A percentile compares a stretch with the other conserved stretches of the same genome.
Evolutionary conservation across 75 land plant species (phyloP).

Genomic region (Sequoia sempervirens): DNA sequence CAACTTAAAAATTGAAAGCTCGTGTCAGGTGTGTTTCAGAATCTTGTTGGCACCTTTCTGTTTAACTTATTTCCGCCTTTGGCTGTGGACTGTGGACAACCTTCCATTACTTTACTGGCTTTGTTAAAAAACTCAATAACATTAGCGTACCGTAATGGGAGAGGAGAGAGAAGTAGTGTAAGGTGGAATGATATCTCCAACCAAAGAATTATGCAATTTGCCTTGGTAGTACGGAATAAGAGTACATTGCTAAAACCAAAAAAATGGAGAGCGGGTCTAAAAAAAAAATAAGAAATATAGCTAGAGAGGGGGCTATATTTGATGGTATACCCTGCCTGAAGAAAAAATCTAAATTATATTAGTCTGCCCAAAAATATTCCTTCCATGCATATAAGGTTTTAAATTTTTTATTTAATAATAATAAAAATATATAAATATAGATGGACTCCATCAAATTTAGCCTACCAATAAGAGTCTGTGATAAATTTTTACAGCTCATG

Average conservation of each 20-base stretch:
- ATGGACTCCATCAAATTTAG: too few relatives aligned
- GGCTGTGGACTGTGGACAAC: background rate
- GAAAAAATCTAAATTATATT: too few relatives aligned
- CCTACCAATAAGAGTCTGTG: too few relatives aligned
- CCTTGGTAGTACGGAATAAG: background rate
- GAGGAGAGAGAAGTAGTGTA: background rate
- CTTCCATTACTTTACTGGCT: background rate
- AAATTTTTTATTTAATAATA: too few relatives aligned
- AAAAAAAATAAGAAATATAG: too few relatives aligned
- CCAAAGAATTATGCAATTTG: background rate
- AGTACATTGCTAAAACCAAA: background rate
- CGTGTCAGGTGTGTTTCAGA: constrained; percentile 4
- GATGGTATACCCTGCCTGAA: too few relatives aligned
- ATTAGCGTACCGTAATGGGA: too few relatives aligned
- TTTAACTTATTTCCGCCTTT: constrained; percentile 1
- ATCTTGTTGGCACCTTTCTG: background rate
- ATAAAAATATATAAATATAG: too few relatives aligned
- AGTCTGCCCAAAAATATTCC: too few relatives aligned
- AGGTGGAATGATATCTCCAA: background rate
- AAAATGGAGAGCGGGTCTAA: background rate
- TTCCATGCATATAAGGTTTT: too few relatives aligned
- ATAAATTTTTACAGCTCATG: too few relatives aligned
- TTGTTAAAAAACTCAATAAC: background rate
- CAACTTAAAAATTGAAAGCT: constrained; percentile 1
- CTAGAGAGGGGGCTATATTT: too few relatives aligned